Percentiles rank a stretch among this genome's conserved stretches.
phyloP scores from a whole-genome alignment of 768 basidiomycete species.

The Pleurotus tuoliensis region DNA sequence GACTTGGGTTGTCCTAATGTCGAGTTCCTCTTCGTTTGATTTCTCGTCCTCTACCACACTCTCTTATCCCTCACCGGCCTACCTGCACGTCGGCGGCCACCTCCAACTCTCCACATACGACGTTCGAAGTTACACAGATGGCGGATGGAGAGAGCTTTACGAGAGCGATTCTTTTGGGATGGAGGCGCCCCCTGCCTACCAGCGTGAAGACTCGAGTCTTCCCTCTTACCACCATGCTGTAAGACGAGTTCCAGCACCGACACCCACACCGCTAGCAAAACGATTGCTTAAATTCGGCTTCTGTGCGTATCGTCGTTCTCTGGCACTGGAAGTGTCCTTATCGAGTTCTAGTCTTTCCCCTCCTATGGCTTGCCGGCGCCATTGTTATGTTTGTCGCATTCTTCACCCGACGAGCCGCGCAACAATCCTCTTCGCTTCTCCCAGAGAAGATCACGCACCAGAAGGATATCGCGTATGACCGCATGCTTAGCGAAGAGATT shows the following conservation, averaged over 20 bases:
- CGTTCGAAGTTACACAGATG: not conserved
- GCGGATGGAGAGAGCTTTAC: constrained; percentile 5
- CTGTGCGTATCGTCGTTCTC: not conserved
- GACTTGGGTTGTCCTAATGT: constrained; percentile 6
- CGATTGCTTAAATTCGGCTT: constrained; percentile 4
- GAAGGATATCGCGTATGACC: not conserved
- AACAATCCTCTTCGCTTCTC: not conserved
- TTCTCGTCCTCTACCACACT: constrained; percentile 1
- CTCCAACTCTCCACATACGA: not conserved
- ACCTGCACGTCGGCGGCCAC: constrained; percentile 3
- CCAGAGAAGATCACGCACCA: not conserved
- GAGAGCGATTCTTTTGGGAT: not conserved
- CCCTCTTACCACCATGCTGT: constrained; percentile 5
- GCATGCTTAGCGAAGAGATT: constrained; percentile 2
- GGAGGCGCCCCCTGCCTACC: constrained; percentile 6
- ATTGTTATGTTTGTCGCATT: constrained; percentile 5
- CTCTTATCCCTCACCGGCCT: constrained; percentile 4
- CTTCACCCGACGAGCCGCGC: not conserved
- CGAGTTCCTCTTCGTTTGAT: constrained; percentile 4
- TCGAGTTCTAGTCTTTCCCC: not conserved
- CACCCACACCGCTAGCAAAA: constrained; percentile 2
- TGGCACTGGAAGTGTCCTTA: no score
- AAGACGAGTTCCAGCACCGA: not conserved
- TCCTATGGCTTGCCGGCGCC: not conserved
- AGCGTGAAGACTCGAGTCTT: constrained; percentile 5